Evolutionary conservation across 169 alveolate genomes (phyloP).

Genomic region (Plasmodium knowlesi): DNA sequence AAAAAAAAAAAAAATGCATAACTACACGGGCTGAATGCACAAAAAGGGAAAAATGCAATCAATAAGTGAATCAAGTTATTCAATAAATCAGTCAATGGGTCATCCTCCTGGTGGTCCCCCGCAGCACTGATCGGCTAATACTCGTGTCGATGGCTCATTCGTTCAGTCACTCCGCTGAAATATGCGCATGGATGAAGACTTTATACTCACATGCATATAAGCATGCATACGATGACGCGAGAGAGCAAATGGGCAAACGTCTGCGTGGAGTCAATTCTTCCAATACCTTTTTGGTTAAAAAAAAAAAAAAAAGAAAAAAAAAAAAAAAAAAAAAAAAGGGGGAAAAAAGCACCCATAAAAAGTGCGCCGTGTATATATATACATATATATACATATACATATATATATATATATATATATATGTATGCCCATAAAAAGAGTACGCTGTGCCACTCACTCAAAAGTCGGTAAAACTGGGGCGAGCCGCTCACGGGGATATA

Average conservation of each 20-base stretch:
- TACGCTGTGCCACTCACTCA: neutral
- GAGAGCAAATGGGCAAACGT: neutral
- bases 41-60: neutral
- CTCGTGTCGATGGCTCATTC: too few species aligned
- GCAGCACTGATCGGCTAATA: too few species aligned
- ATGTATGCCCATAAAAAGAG: neutral
- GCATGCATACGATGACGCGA: neutral
- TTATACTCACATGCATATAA: neutral
- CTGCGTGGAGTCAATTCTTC: neutral
- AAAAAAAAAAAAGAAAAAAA: too few species aligned
- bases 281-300: neutral
- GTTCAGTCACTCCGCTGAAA: neutral
- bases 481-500: neutral
- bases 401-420: too few species aligned
- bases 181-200: neutral
- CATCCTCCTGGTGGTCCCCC: too few species aligned
- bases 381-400: too few species aligned
- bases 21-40: neutral
- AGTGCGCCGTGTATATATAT: neutral
- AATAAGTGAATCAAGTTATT: neutral
- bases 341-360: neutral
- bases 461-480: neutral
- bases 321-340: neutral
- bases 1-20: neutral
- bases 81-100: neutral